Evolutionary conservation across 768 basidiomycete genomes (phyloP).

Genomic region (Podaxis sp.): DNA sequence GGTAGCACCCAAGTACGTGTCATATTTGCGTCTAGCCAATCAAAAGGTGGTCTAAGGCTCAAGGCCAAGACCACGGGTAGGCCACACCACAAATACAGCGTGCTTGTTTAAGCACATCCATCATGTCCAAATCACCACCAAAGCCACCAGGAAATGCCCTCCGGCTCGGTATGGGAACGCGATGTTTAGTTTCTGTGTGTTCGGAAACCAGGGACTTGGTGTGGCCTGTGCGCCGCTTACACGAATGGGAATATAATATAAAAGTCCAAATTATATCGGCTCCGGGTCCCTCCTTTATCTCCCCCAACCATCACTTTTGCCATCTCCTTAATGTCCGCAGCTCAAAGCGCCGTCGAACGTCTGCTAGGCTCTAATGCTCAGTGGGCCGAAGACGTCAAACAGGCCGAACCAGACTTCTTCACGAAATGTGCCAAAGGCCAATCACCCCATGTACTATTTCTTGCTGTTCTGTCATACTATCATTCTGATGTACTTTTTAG

Average conservation of each 20-base stretch:
- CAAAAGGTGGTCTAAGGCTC: not conserved
- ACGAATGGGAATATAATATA: not conserved
- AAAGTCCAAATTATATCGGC: not conserved
- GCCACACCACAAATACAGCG: too few species aligned
- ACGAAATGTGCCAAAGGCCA: slow-evolving; percentile 60
- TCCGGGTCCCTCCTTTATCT: not conserved
- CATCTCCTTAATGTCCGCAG: not conserved
- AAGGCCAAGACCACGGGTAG: too few species aligned
- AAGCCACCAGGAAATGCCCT: too few species aligned
- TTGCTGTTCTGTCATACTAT: slow-evolving; percentile 2
- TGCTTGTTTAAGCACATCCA: too few species aligned
- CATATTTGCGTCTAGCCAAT: not conserved
- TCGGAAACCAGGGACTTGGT: not conserved
- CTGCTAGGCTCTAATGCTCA: slow-evolving; percentile 53
- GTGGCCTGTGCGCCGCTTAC: not conserved
- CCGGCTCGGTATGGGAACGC: too few species aligned
- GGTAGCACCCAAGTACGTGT: not conserved
- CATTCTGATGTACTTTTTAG: slow-evolving; percentile 33
- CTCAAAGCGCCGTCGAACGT: slow-evolving; percentile 24
- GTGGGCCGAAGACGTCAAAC: slow-evolving; percentile 66
- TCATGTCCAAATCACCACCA: too few species aligned
- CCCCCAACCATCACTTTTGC: not conserved
- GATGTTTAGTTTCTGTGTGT: too few species aligned
- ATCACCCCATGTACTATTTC: slow-evolving; percentile 52
- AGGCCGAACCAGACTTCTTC: slow-evolving; percentile 66